Evolutionary conservation across 2,329 filamentous ascomycete genomes (phyloP).

Genomic region (Fusarium domesticum): DNA sequence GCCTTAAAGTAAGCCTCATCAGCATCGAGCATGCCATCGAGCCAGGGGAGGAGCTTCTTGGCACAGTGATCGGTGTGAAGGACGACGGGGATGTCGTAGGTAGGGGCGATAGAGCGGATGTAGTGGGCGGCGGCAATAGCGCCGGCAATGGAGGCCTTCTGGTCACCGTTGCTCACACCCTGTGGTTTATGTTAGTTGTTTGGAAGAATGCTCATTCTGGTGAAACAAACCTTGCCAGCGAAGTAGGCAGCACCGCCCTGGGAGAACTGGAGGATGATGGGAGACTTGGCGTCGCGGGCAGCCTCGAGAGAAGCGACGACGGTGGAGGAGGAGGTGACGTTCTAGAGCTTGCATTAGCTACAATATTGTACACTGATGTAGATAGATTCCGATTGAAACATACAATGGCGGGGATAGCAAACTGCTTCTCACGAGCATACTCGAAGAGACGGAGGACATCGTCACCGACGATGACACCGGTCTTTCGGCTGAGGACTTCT

Average conservation of each 20-base stretch:
- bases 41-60: constrained; percentile 98
- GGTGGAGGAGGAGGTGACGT: constrained; percentile 87
- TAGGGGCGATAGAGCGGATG: constrained; percentile 81
- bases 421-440: constrained; percentile 83
- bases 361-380: neutral
- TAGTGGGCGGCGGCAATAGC: constrained; percentile 88
- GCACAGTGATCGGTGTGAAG: constrained; percentile 98
- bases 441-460: constrained; percentile 70
- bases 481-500: constrained; percentile 49
- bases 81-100: constrained; percentile 86
- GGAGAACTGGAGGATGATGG: constrained; percentile 89
- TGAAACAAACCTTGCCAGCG: constrained; percentile 67
- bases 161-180: constrained; percentile 77
- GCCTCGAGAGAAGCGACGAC: constrained; percentile 84
- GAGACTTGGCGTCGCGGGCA: constrained; percentile 85
- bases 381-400: constrained; percentile 13
- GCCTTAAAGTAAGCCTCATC: constrained; percentile 95
- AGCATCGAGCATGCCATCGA: constrained; percentile 91
- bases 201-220: neutral
- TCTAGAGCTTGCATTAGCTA: constrained; percentile 38
- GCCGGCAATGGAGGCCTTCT: constrained; percentile 85
- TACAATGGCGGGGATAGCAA: constrained; percentile 79
- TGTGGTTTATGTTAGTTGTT: constrained; percentile 28
- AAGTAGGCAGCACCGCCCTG: constrained; percentile 94
- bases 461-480: constrained; percentile 54